Evolutionary conservation across 441 rosid genomes (phyloP), one percentile per base, ranked within the genome.

Genomic region (Populus hybrid): DNA sequence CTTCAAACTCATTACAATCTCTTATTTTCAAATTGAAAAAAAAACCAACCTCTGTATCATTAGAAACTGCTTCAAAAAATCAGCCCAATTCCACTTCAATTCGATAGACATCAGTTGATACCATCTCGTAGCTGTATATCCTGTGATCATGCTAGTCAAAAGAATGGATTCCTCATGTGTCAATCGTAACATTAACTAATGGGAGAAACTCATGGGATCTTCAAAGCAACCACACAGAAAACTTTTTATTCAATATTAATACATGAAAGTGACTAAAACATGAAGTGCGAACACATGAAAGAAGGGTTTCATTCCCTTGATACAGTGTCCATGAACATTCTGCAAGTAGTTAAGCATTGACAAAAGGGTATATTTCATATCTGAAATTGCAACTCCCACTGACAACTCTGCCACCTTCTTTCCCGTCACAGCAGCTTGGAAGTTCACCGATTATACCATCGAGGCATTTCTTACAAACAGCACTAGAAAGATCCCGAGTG

Each of bases 281-380:
- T 59, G 64, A 3, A 9, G 5, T 61, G 3, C 10, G 9, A 20
- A 2, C 10, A 20, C 24, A 0, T 7, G 8, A 20, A 21, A n/a
- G 3, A 59, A 8, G 64, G 64, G 10, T 59, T n/a, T 8, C 1
- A n/a, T 8, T 20, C 24, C 24, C 23, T 7, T 59, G 3, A 14
- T 14, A n/a, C 3, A 3, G 24, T 8, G 11, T 9, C 6, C 65
- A 10, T 3, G 12, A n/a, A 9, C 1, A 61, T 8, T 61, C 12
- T 1, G 10, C 12, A 3, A 61, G 65, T 20, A 34, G 11, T 75
- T 76, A 77, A 69, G 75, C 71, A 66, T 80, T 68, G 35, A 84
- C 83, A 78, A 89, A 87, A 18, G 89, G 89, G 76, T 83, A 87
- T n/a, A 87, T 83, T 81, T 88, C 89, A 74, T 85, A 88, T 80